Base-by-base conservation (phyloP, 1,284 basidiomycete species). In the Ustilago curta region DNA sequence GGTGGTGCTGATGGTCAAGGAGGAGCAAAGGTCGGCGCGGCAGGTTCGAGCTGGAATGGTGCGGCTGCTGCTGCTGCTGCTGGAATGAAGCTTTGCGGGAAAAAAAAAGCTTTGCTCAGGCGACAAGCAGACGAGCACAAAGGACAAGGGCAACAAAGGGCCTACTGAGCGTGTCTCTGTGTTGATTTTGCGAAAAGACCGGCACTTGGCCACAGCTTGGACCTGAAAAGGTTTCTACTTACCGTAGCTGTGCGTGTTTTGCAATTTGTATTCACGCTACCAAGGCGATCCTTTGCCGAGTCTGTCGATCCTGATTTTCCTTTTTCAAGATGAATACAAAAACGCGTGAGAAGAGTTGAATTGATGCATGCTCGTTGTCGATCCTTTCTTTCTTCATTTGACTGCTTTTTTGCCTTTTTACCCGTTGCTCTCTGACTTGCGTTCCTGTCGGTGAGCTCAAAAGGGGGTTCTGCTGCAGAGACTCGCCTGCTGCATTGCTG, bases 341-440 rank as follows among this genome's bases (percentile, higher is more conserved):
- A 45, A 29, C 32, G 40, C n/a, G 42, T 11, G 21, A 4, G 21
- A 8, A 18, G 12, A 31, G 8, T 42, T 27, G 31, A 32, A 31
- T 55, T 11, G 12, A 19, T 40, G 43, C 50, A 60, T 62, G 60
- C 53, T 25, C 25, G 40, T 23, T 51, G 57, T 54, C 57, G 51
- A 66, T 65, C 56, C 61, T 42, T 31, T n/a, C 56, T 55, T 42
- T 31, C 14, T 47, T n/a, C 27, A 14, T 11, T 11, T 31, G 40
- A 21, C 40, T 21, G 40, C 21, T 42, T 23, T 19, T 47, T n/a
- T n/a, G 18, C 40, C 40, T 42, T 19, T 42, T 40, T n/a, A n/a
- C n/a, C n/a, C 39, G n/a, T n/a, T 40, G 11, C 18, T 40, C 39
- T 35, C n/a, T n/a, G 32, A 35, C 8, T 35, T 35, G 32, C 32